Base-by-base conservation (phyloP, 352 stramenopile genomes). In the Globisporangium cederbergense region DNA sequence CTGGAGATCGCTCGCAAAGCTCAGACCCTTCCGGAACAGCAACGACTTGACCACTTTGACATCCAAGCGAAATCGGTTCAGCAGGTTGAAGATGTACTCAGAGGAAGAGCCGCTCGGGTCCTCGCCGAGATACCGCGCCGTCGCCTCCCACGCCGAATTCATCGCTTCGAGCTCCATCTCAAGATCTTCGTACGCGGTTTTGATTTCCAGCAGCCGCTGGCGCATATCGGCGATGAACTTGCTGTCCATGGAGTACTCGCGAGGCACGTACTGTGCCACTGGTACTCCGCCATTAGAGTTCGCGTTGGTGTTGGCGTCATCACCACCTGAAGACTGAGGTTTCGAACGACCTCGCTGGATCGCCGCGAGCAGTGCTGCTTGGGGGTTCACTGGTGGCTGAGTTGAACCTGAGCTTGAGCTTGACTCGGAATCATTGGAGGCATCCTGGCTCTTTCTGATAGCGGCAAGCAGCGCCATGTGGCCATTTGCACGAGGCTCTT, bases 61-160 rank as follows among this genome's bases (percentile, higher is more conserved):
- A 56, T 94, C 85, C 13, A 94, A 59, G 20, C 89, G 62, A 59
- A 94, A 92, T 10, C 83, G 75, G 63, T 94, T 81, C 10, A 94
- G 62, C 1, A 94, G 64, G 8, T 68, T 74, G 14, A 92, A 78
- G 0, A 87, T 79, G 56, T 92, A 91, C 51, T 92, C 81, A 7
- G 85, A 91, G 16, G 83, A 86, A 16, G 79, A 88, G 2, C 65
- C 68, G 3, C 60, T 61, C 13, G 78, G 65, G 30, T 86, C 75
- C 75, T 94, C 85, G 2, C 83, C 85, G 14, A 94, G 51, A 67
- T 94, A 94, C 14, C 76, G 53, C 38, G 83, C 81, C 1, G 77
- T 89, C 14, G 72, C 71, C 54, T 90, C 81, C 85, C 83, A 94
- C 3, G 67, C 71, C 0, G 76, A 79, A 22, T 75, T 74, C 68